Percentiles rank a stretch among this genome's conserved stretches.
Evolutionary conservation across 73 alveolate species (phyloP).

Genomic region (Diophrys sp.): DNA sequence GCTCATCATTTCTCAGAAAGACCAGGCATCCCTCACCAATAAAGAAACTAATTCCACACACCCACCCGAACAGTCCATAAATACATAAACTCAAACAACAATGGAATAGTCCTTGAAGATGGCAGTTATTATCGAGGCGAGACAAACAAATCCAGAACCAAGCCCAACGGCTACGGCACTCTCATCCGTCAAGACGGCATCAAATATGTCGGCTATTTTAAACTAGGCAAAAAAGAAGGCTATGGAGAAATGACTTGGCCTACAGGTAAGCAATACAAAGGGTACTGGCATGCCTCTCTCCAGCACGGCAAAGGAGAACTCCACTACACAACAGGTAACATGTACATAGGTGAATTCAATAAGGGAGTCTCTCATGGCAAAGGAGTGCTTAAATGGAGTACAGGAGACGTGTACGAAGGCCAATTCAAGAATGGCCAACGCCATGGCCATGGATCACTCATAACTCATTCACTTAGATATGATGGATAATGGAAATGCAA

Average conservation of each 20-base stretch:
- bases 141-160: conserved; percentile 10
- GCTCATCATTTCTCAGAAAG: too few species aligned
- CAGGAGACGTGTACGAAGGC: conserved; percentile 59
- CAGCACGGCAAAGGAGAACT: conserved; percentile 80
- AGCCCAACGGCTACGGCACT: conserved; percentile 1
- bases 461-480: conserved; percentile 18
- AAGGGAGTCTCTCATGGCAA: conserved; percentile 56
- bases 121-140: conserved; percentile 21
- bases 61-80: neutral
- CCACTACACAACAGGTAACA: conserved; percentile 70
- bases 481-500: conserved; percentile 32
- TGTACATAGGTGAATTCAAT: conserved; percentile 72
- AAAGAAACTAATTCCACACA: neutral
- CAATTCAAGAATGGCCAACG: conserved; percentile 36
- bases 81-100: neutral
- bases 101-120: neutral
- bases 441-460: conserved; percentile 52
- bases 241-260: conserved; percentile 58
- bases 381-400: conserved; percentile 49
- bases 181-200: neutral
- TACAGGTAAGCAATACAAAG: conserved; percentile 51
- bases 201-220: conserved; percentile 12
- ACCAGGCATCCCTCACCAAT: too few species aligned
- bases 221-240: conserved; percentile 35
- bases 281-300: conserved; percentile 59